A percentile compares a stretch with the other conserved stretches of the same genome.
Evolutionary conservation across 768 basidiomycete species (phyloP).

Genomic region (Kwoniella europaea): DNA sequence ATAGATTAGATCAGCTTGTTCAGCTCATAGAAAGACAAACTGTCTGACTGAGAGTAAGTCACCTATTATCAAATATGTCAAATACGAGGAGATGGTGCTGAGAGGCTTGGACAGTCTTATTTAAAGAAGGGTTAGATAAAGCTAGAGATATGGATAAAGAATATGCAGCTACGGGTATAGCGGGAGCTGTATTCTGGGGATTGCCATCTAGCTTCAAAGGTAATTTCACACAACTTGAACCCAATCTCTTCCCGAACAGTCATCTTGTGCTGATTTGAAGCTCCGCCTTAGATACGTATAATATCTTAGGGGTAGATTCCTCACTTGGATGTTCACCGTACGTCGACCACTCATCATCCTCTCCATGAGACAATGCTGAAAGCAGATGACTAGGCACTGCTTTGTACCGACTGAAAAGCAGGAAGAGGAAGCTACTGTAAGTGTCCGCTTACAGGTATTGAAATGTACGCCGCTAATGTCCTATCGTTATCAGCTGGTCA

Average conservation of each 20-base stretch:
- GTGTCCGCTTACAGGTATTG: conserved; percentile 30
- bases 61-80: too few species aligned
- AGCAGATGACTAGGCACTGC: conserved; percentile 59
- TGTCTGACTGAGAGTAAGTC: conserved; percentile 76
- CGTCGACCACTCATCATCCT: conserved; percentile 1
- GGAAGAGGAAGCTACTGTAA: conserved; percentile 68
- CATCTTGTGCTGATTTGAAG: neutral
- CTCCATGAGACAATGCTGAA: neutral
- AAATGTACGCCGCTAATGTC: neutral
- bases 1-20: conserved; percentile 61
- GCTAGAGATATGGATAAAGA: conserved; percentile 72
- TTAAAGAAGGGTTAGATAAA: conserved; percentile 68
- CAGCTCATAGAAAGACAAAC: conserved; percentile 72
- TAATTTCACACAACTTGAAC: too few species aligned
- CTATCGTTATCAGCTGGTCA: conserved; percentile 40
- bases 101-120: conserved; percentile 65
- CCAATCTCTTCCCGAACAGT: too few species aligned
- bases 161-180: conserved; percentile 64
- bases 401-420: conserved; percentile 61
- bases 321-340: conserved; percentile 73
- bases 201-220: conserved; percentile 82
- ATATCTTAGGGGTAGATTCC: conserved; percentile 70
- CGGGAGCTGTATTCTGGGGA: conserved; percentile 77
- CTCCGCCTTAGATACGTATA: conserved; percentile 59
- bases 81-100: too few species aligned